These are phyloP conservation scores for Diplodia mutila DNA, from an alignment of 2,329 filamentous ascomycete genomes.

Conservation along the genomic window DNA sequence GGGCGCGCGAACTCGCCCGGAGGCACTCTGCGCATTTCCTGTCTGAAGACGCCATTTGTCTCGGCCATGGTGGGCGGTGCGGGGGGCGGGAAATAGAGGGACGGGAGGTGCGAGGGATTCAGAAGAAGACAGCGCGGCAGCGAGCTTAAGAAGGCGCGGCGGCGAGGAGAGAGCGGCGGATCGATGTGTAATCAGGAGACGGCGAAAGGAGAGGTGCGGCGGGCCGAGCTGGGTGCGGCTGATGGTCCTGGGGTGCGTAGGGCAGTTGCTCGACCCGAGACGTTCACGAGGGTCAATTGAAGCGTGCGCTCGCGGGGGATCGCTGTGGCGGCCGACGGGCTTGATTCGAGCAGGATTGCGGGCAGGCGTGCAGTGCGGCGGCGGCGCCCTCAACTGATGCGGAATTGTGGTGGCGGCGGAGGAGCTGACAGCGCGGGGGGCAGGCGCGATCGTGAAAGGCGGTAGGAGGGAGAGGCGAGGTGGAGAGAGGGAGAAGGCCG, in stretches of 20 bases:
- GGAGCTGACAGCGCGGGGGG: neutral
- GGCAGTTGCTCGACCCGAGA: slow-evolving; percentile 15
- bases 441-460: slow-evolving; percentile 24
- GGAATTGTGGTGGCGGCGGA: neutral
- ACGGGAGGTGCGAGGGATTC: neutral
- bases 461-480: slow-evolving; percentile 22
- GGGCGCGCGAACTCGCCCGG: slow-evolving; percentile 51
- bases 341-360: neutral
- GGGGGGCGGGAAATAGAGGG: neutral
- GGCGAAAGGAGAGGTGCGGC: slow-evolving; percentile 22
- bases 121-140: slow-evolving; percentile 2
- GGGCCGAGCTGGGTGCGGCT: slow-evolving; percentile 26
- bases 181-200: slow-evolving; percentile 24
- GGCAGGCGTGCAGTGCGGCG: neutral
- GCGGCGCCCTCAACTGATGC: neutral
- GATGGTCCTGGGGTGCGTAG: slow-evolving; percentile 24
- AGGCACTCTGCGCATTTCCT: slow-evolving; percentile 46
- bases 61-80: slow-evolving; percentile 29
- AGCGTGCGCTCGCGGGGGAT: slow-evolving; percentile 8
- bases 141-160: slow-evolving; percentile 15
- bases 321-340: neutral
- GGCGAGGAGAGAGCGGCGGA: slow-evolving; percentile 19
- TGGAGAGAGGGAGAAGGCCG: slow-evolving; percentile 7
- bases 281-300: slow-evolving; percentile 21
- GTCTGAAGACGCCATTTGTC: slow-evolving; percentile 43